phyloP scores from a whole-genome alignment of 148 eudicot species.

The Agrostemma githago region DNA sequence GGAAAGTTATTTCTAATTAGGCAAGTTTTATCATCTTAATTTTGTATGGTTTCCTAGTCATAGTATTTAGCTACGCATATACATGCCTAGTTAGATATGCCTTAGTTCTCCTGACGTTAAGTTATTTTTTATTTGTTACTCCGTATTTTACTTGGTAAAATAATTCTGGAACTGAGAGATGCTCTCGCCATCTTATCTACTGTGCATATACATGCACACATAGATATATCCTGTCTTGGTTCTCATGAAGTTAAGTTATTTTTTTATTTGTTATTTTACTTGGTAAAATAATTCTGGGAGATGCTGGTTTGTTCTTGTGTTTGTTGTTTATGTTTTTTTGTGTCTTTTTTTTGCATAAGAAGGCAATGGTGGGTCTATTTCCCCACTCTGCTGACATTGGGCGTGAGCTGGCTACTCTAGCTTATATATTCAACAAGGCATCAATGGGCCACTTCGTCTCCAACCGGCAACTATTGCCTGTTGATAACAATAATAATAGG shows the following conservation, averaged over 20 bases:
- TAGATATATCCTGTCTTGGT: not conserved
- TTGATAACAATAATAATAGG: slow-evolving; percentile 21
- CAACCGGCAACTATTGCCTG: slow-evolving; percentile 83
- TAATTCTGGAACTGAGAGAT: slow-evolving; percentile 79
- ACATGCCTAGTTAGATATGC: slow-evolving; percentile 15
- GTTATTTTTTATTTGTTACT: slow-evolving; percentile 26
- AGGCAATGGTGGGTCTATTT: slow-evolving; percentile 95
- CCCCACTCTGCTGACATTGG: slow-evolving; percentile 99
- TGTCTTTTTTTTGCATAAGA: slow-evolving; percentile 87
- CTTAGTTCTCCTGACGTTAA: slow-evolving; percentile 1
- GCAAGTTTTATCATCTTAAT: slow-evolving; percentile 18
- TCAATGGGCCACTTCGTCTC: slow-evolving; percentile 81
- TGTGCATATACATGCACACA: slow-evolving; percentile 10
- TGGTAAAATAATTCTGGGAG: slow-evolving; percentile 53
- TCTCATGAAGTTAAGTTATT: slow-evolving; percentile 13
- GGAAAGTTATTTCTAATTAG: not conserved
- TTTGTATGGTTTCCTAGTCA: slow-evolving; percentile 51
- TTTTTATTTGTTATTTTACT: slow-evolving; percentile 34
- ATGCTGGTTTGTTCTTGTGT: slow-evolving; percentile 76
- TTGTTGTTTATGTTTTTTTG: slow-evolving; percentile 84
- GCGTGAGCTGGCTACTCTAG: slow-evolving; percentile 98
- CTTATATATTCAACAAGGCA: slow-evolving; percentile 83
- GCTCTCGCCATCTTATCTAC: slow-evolving; percentile 24
- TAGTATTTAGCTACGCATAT: slow-evolving; percentile 8
- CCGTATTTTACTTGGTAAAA: slow-evolving; percentile 42